These are phyloP conservation scores for Blastocystis sp. DNA, from an alignment of 352 stramenopile species.

Conservation along the genomic window DNA sequence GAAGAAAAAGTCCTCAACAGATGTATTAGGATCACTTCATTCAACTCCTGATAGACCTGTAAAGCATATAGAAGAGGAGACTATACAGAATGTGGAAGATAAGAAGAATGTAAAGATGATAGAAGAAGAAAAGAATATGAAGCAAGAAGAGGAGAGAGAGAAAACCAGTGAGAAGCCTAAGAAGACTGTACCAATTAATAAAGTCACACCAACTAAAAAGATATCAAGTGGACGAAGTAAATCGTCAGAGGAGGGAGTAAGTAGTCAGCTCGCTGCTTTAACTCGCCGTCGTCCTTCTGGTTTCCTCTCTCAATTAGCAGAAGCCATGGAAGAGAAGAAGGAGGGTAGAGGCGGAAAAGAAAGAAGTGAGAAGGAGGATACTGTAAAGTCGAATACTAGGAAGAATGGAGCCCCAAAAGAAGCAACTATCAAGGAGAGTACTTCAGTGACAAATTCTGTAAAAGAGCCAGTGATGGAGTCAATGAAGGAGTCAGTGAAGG, in stretches of 20 bases:
- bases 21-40: conserved; percentile 7
- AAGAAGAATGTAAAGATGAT: neutral
- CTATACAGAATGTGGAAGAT: neutral
- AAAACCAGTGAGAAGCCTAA: neutral
- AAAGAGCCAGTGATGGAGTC: neutral
- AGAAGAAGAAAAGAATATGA: conserved; percentile 10
- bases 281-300: neutral
- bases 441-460: too few relatives aligned
- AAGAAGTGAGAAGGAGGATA: neutral
- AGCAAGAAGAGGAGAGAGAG: neutral
- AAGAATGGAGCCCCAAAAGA: neutral
- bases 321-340: neutral
- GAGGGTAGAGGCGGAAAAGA: neutral
- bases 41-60: neutral
- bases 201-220: neutral
- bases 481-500: neutral
- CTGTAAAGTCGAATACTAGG: neutral
- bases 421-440: too few relatives aligned
- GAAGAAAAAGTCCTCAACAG: neutral
- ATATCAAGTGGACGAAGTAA: too few relatives aligned
- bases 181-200: neutral
- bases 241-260: neutral
- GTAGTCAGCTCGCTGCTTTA: neutral
- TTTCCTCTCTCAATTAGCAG: neutral
- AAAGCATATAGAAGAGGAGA: neutral